These are phyloP conservation scores for Septoria linicola DNA, from an alignment of 2,329 filamentous ascomycete genomes.

Conservation along the genomic window DNA sequence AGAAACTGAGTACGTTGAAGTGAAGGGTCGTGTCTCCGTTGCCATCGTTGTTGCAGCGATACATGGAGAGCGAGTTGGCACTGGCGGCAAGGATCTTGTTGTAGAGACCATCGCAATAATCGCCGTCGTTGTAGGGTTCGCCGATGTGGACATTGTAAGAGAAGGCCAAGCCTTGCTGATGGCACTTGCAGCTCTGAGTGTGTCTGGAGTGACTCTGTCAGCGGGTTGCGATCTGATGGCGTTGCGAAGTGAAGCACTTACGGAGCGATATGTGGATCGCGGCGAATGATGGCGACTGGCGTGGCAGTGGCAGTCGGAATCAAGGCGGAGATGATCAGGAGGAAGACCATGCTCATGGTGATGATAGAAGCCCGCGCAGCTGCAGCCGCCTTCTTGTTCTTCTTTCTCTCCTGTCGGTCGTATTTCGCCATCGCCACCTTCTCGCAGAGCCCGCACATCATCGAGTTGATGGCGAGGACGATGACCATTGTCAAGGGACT, in stretches of 20 bases:
- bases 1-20: background rate
- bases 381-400: too few species aligned
- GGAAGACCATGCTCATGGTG: too few species aligned
- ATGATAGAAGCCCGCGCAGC: too few species aligned
- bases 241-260: background rate
- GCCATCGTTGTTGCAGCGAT: background rate
- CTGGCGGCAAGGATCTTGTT: background rate
- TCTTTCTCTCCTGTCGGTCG: too few species aligned
- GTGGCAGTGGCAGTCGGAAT: too few species aligned
- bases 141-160: conserved; percentile 7
- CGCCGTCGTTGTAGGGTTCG: background rate
- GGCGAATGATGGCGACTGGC: too few species aligned
- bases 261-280: background rate
- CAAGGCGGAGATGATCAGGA: too few species aligned
- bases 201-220: background rate
- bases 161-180: background rate
- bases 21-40: background rate
- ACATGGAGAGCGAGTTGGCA: background rate
- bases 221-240: too few species aligned
- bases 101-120: background rate
- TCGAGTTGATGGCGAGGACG: too few species aligned
- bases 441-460: too few species aligned
- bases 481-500: too few species aligned
- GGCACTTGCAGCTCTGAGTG: background rate
- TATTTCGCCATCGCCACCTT: too few species aligned